A percentile compares a stretch with the other conserved stretches of the same genome.
Conservation (phyloP, 805 yeast species). For the Candida anglica region DNA sequence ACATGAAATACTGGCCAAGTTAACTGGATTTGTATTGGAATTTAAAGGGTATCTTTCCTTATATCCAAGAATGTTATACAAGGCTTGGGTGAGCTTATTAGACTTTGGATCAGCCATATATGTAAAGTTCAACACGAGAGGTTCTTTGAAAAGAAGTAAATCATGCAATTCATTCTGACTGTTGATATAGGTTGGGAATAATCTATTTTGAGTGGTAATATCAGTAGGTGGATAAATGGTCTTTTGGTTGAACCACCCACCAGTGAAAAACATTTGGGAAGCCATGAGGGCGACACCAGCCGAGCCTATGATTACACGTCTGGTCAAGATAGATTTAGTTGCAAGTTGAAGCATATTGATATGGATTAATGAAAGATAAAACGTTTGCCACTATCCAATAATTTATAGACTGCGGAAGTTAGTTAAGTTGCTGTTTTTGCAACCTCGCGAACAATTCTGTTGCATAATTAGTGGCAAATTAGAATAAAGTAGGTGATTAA, state of each 20-base stretch:
- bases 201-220: conserved; percentile 37
- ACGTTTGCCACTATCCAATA: not conserved
- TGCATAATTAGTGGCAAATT: too few species aligned
- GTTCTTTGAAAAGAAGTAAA: conserved; percentile 48
- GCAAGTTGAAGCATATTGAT: conserved; percentile 4
- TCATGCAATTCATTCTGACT: conserved; percentile 58
- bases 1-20: conserved; percentile 67
- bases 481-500: not conserved
- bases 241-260: conserved; percentile 6
- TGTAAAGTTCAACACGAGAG: conserved; percentile 70
- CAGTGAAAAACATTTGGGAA: conserved; percentile 5
- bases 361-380: too few species aligned
- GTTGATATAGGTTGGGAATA: conserved; percentile 42
- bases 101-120: conserved; percentile 59
- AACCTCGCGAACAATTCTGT: too few species aligned
- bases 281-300: conserved; percentile 6
- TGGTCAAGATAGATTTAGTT: not conserved
- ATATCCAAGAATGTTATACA: conserved; percentile 34
- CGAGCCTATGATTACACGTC: conserved; percentile 4
- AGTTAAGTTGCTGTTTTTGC: too few species aligned
- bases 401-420: too few species aligned
- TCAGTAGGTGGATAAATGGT: conserved; percentile 38
- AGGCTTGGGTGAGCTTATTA: conserved; percentile 57
- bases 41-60: conserved; percentile 34
- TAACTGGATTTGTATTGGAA: conserved; percentile 36